Conservation (phyloP, 2,329 filamentous ascomycete genomes). For the Epichloe typhina region DNA sequence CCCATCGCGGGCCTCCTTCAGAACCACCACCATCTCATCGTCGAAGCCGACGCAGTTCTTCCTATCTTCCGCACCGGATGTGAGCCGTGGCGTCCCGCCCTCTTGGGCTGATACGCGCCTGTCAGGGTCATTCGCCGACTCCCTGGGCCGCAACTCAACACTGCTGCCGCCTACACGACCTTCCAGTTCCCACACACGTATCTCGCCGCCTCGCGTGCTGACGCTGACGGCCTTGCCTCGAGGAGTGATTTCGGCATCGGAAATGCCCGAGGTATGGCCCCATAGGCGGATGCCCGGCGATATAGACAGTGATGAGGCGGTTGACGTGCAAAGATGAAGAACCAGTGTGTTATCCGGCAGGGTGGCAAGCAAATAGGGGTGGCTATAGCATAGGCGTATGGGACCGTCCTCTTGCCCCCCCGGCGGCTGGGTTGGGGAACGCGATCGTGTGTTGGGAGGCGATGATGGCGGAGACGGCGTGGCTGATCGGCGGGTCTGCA, state of each 20-base stretch:
- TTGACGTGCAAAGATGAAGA: constrained; percentile 69
- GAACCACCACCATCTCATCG: constrained; percentile 79
- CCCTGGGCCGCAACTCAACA: constrained; percentile 36
- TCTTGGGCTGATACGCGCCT: constrained; percentile 9
- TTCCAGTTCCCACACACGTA: constrained; percentile 74
- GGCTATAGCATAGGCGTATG: constrained; percentile 54
- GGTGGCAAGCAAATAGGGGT: constrained; percentile 75
- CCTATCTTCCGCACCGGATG: constrained; percentile 27
- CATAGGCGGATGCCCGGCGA: constrained; percentile 65
- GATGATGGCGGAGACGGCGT: constrained; percentile 8
- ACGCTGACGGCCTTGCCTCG: constrained; percentile 86
- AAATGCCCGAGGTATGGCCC: constrained; percentile 86
- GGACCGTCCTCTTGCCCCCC: constrained; percentile 29
- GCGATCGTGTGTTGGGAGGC: constrained; percentile 5
- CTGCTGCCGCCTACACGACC: constrained; percentile 45
- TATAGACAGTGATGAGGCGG: constrained; percentile 50
- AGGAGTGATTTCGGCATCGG: constrained; percentile 70
- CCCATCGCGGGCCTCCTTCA: constrained; percentile 56
- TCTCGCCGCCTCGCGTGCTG: constrained; percentile 62
- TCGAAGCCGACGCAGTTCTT: constrained; percentile 73
- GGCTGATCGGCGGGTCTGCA: constrained; percentile 12
- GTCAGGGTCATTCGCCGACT: constrained; percentile 9
- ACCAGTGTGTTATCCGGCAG: constrained; percentile 81
- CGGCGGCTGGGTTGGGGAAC: constrained; percentile 3
- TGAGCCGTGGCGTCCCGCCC: background rate